Conservation (phyloP, 1,139 yeast genomes). For the Debaryomyces udenii region DNA sequence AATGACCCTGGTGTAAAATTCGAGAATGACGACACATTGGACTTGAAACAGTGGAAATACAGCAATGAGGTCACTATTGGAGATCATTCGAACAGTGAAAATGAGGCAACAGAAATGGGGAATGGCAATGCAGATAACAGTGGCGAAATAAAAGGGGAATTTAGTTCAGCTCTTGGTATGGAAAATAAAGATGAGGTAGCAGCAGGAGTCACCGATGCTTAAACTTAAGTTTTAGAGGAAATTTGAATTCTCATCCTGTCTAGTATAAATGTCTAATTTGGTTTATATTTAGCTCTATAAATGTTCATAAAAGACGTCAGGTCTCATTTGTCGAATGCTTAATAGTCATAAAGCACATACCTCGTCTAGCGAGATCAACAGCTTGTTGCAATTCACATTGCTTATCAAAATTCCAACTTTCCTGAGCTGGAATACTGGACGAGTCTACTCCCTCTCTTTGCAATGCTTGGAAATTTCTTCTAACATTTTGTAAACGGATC, state of each 20-base stretch:
- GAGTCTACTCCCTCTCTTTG: constrained; percentile 43
- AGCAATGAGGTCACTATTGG: constrained; percentile 21
- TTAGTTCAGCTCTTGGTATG: constrained; percentile 24
- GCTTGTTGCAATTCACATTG: constrained; percentile 43
- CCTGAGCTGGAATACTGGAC: constrained; percentile 46
- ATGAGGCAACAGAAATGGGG: constrained; percentile 10
- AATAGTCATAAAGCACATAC: constrained; percentile 55
- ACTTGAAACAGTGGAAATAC: constrained; percentile 35
- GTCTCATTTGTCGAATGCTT: constrained; percentile 18
- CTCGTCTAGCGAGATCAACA: constrained; percentile 53
- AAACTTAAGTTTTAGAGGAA: background rate
- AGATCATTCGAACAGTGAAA: constrained; percentile 10
- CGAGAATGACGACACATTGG: constrained; percentile 30
- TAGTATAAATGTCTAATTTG: background rate
- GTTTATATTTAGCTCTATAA: constrained; percentile 1
- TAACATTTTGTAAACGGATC: constrained; percentile 48
- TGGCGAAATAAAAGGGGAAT: constrained; percentile 16
- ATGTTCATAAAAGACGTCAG: constrained; percentile 3
- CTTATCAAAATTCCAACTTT: constrained; percentile 56
- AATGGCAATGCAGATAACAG: background rate
- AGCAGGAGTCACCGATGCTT: constrained; percentile 19
- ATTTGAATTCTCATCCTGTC: background rate
- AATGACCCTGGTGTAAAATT: constrained; percentile 17
- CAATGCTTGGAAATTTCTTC: constrained; percentile 34
- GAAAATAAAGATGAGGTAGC: constrained; percentile 23